These are phyloP conservation scores for Elongisporangium undulatum DNA, from an alignment of 352 stramenopile species.

Conservation along the genomic window DNA sequence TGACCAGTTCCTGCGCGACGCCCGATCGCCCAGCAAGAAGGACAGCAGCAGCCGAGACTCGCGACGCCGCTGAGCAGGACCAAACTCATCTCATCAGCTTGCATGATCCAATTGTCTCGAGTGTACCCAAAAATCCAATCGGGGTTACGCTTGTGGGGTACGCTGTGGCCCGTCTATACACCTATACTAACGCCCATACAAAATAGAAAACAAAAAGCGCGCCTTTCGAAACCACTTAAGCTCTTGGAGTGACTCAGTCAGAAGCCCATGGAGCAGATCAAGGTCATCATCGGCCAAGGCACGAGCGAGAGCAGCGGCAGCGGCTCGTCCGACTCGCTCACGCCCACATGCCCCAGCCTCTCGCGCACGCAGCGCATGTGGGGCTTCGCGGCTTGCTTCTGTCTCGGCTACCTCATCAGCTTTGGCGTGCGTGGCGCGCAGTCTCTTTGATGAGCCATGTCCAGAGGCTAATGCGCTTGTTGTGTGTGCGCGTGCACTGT, in stretches of 20 bases:
- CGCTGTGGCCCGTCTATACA: not conserved
- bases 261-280: conserved; percentile 68
- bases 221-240: not conserved
- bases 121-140: not conserved
- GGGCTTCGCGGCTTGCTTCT: conserved; percentile 76
- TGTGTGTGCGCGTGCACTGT: not conserved
- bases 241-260: not conserved
- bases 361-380: conserved; percentile 62
- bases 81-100: too few relatives aligned
- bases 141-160: not conserved
- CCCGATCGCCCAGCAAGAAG: conserved; percentile 14
- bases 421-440: conserved; percentile 48
- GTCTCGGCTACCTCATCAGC: conserved; percentile 77
- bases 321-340: conserved; percentile 34
- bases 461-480: conserved; percentile 7
- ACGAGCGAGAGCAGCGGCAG: conserved; percentile 27
- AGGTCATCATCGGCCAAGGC: conserved; percentile 61
- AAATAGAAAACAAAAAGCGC: not conserved
- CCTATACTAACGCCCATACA: not conserved
- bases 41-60: not conserved
- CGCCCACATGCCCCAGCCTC: conserved; percentile 58
- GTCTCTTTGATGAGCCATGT: not conserved
- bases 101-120: too few relatives aligned
- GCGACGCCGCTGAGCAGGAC: not conserved
- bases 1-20: conserved; percentile 80